Evolutionary conservation across 1,284 basidiomycete species (phyloP).

Genomic region (Porodaedalea pini): DNA sequence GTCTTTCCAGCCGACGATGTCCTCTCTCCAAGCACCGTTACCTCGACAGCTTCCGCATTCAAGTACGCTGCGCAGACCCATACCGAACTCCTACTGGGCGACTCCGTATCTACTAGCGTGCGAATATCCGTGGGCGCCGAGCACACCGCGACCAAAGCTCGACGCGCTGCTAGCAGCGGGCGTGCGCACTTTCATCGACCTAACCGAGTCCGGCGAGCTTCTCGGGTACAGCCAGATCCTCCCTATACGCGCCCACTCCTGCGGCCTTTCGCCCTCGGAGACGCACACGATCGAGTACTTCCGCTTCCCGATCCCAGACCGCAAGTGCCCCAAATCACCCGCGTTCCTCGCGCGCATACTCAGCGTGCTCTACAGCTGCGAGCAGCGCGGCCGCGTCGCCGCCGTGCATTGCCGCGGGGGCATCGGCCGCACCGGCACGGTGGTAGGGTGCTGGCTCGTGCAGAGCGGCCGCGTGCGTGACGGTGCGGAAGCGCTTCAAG

Average conservation of each 20-base stretch:
- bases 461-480: slow-evolving; percentile 56
- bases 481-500: slow-evolving; percentile 57
- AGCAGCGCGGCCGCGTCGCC: slow-evolving; percentile 47
- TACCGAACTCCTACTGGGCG: slow-evolving; percentile 80
- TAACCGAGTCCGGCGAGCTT: slow-evolving; percentile 70
- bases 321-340: slow-evolving; percentile 53
- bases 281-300: slow-evolving; percentile 54
- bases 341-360: slow-evolving; percentile 56
- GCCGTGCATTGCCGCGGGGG: slow-evolving; percentile 77
- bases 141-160: slow-evolving; percentile 48
- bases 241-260: slow-evolving; percentile 44
- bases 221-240: slow-evolving; percentile 60
- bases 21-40: slow-evolving; percentile 25
- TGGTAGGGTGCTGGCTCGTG: slow-evolving; percentile 75
- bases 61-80: slow-evolving; percentile 38
- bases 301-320: slow-evolving; percentile 71
- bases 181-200: slow-evolving; percentile 67
- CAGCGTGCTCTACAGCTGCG: slow-evolving; percentile 54
- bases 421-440: slow-evolving; percentile 71
- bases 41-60: slow-evolving; percentile 28
- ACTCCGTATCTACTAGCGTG: slow-evolving; percentile 66
- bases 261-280: slow-evolving; percentile 47
- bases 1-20: neutral
- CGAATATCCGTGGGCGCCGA: slow-evolving; percentile 73
- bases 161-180: slow-evolving; percentile 65